Evolutionary conservation across 2,329 filamentous ascomycete species (phyloP).

Genomic region (Tetracladium maxilliforme): DNA sequence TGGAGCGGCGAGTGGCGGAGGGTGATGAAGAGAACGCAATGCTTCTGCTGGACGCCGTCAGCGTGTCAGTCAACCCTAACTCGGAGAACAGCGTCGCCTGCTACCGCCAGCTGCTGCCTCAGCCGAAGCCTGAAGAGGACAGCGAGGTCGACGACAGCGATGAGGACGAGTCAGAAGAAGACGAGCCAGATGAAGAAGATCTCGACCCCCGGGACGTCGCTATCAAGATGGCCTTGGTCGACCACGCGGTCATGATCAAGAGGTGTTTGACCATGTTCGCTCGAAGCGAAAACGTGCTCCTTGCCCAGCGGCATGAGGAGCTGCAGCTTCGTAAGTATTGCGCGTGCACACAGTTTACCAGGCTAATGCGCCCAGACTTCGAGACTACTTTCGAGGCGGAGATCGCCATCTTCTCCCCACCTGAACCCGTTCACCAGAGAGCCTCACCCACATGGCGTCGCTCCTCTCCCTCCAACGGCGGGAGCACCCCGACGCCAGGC

Average conservation of each 20-base stretch:
- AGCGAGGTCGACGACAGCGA: constrained; percentile 10
- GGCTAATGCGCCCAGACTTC: constrained; percentile 31
- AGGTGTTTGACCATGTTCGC: constrained; percentile 60
- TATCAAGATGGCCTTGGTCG: constrained; percentile 71
- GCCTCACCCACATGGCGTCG: constrained; percentile 18
- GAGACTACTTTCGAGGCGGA: constrained; percentile 49
- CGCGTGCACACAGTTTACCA: constrained; percentile 1
- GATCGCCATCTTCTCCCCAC: constrained; percentile 44
- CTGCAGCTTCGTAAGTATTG: constrained; percentile 45
- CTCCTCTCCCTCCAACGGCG: constrained; percentile 4
- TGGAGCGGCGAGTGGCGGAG: constrained; percentile 62
- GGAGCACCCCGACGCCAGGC: constrained; percentile 4
- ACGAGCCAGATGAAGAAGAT: constrained; percentile 30
- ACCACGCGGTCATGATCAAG: constrained; percentile 80
- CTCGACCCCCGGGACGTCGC: constrained; percentile 55
- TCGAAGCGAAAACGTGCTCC: constrained; percentile 40
- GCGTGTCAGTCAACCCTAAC: constrained; percentile 58
- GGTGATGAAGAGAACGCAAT: constrained; percentile 58
- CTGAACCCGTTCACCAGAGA: constrained; percentile 24
- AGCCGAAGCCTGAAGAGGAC: constrained; percentile 16
- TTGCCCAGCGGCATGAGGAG: constrained; percentile 39
- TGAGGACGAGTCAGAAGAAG: constrained; percentile 25
- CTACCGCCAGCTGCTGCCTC: constrained; percentile 62
- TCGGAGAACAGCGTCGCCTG: constrained; percentile 65
- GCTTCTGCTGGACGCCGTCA: constrained; percentile 60